Conservation (phyloP, 2,329 filamentous ascomycete genomes). For the Ceratocystis albifundus region DNA sequence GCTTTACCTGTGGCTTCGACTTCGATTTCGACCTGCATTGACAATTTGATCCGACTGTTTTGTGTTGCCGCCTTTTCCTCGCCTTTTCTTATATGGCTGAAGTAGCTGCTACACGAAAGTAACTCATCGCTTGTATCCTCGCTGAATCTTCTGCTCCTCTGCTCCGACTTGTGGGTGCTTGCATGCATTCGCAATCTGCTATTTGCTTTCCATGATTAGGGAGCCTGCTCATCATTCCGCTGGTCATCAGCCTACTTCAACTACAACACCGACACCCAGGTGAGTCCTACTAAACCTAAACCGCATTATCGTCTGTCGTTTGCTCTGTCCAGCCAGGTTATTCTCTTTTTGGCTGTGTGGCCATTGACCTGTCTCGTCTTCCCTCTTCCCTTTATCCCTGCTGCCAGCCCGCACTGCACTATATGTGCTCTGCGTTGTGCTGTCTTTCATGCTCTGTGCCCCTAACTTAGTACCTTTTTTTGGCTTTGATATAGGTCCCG, state of each 20-base stretch:
- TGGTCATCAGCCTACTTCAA: constrained; percentile 18
- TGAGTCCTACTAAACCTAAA: neutral
- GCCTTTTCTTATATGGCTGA: neutral
- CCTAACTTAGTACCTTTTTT: constrained; percentile 21
- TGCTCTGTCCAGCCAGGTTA: neutral
- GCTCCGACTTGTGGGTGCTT: constrained; percentile 24
- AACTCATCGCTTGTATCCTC: constrained; percentile 13
- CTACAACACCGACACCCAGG: constrained; percentile 14
- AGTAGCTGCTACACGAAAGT: too few relatives aligned
- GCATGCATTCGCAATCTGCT: constrained; percentile 28
- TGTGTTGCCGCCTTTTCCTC: constrained; percentile 14
- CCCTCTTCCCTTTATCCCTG: constrained; percentile 17
- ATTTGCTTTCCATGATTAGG: constrained; percentile 24
- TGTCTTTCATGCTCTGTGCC: constrained; percentile 18
- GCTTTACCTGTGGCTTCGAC: neutral
- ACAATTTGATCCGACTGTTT: constrained; percentile 12
- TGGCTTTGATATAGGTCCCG: constrained; percentile 22
- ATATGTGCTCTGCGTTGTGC: neutral
- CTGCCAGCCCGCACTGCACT: constrained; percentile 10
- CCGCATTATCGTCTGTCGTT: neutral
- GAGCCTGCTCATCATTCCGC: constrained; percentile 17
- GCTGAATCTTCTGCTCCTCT: neutral
- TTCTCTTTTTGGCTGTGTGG: neutral
- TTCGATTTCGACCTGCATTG: neutral
- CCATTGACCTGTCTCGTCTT: neutral